Evolutionary conservation across 163 green algal genomes (phyloP), one percentile per base, ranked within the genome.

Genomic region (Smithsoniella earleae): DNA sequence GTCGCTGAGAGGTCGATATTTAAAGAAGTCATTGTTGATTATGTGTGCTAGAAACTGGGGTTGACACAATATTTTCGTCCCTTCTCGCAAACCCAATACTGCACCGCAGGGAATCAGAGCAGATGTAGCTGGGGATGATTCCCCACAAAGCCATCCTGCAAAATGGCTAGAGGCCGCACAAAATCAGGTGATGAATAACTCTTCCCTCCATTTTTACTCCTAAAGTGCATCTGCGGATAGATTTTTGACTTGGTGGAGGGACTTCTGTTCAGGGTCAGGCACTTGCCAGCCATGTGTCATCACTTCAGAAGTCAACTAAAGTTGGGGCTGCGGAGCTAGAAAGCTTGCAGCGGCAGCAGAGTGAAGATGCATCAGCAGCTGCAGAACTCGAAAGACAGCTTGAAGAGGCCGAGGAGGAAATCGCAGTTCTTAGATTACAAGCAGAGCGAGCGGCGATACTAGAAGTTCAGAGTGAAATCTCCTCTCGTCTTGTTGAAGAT

Each of bases 381-480:
- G 58, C 31, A 16, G 34, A 43, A 5, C 58, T 69, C 8, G 16
- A 69, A 13, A 16, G 34, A 34, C 31, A 69, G 58, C 58, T 69
- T 43, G 58, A 30, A 69, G 58, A 69, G 38, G 58, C 58, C 10
- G 58, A 69, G 25, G 58, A 69, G 25, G 58, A 69, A 13, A 69
- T 69, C 43, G n/a, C 31, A 38, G 58, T 69, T 3, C 27, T 69
- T 16, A 30, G 58, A 16, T 33, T 69, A 1, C 58, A 69, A 31
- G 58, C 58, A 36, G 58, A 69, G 58, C 20, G 58, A 25, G 58
- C 58, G 34, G 58, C 58, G 8, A 69, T 69, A 25, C 58, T 69
- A 13, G 58, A 69, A 40, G 58, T 69, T 30, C 58, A 69, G 58
- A 69, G 58, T 38, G 58, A 69, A 38, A 69, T 69, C 40, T 69